Evolutionary conservation across 139 green algal species (phyloP), one percentile per base, ranked within the genome.

Genomic region (Eudorina sp.): DNA sequence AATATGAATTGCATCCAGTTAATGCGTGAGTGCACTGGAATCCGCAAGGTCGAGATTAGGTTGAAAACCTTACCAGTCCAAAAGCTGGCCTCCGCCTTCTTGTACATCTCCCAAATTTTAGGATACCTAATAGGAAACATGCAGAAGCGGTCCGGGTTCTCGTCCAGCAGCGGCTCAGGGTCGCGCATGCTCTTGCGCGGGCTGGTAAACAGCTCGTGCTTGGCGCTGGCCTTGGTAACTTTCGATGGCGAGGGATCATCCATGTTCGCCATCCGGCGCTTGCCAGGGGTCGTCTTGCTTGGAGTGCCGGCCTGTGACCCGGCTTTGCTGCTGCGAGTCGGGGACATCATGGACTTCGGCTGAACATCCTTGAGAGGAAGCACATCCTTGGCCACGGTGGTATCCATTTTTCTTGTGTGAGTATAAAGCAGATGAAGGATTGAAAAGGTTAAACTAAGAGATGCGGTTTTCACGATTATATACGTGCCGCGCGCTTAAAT

Each of bases 91-190:
- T 99, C 95, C 18, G 97, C 96, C 91, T 99, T 97, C 93, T 99
- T 99, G 96, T 99, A 99, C 91, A 99, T 97, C 87, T 96, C 91
- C 96, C 96, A 99, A 31, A 99, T 91, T 41, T 91, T 84, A 9
- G 74, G 53, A 84, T 94, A 91, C 41, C 96, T 96, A 89, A 99
- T 97, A 4, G 97, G 97, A 84, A 99, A 99, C 91, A 98, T 97
- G 90, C 94, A 96, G 90, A 98, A 98, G n/a, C 97, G 93, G 83
- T 98, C 96, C n/a, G 92, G 91, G 93, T 98, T 99, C 53, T 97
- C 96, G 45, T 93, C 89, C 31, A 98, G 93, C 43, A 99, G 87
- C 0, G 97, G 95, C 89, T 98, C 96, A 4, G 41, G 58, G 31
- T 81, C 51, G 16, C 38, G 36, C 51, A 81, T 23, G 62, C 48